A percentile compares a stretch with the other conserved stretches of the same genome.
phyloP scores from a whole-genome alignment of 176 grass and related monocot species.

The Coix lacrymajobi region DNA sequence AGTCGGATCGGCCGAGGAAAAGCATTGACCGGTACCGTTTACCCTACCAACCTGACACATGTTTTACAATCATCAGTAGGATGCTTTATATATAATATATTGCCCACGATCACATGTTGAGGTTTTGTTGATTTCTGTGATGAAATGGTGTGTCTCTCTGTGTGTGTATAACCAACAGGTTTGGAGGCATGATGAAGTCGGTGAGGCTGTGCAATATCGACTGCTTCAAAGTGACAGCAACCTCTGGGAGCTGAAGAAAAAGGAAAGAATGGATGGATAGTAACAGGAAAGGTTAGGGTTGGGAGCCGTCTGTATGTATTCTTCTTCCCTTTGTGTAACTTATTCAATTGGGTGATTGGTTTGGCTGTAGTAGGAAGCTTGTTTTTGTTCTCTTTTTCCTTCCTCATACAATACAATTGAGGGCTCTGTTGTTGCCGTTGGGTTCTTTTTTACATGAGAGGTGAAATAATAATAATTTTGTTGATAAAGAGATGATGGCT shows the following conservation, averaged over 20 bases:
- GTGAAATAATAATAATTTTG: constrained; percentile 28
- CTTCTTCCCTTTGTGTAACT: constrained; percentile 35
- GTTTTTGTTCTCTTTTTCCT: neutral
- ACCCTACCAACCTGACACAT: neutral
- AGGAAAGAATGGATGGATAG: neutral
- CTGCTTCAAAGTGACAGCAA: constrained; percentile 88
- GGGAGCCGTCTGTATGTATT: constrained; percentile 46
- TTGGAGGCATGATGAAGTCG: constrained; percentile 97
- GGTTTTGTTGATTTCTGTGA: constrained; percentile 12
- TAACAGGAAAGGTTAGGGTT: constrained; percentile 32
- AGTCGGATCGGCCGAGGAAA: constrained; percentile 82
- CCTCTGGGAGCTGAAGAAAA: constrained; percentile 51
- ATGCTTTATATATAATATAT: neutral
- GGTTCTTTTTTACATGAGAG: neutral
- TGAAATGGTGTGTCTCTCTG: neutral
- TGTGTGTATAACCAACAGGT: constrained; percentile 22
- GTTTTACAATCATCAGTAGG: neutral
- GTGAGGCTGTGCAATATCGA: constrained; percentile 83
- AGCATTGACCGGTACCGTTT: constrained; percentile 77
- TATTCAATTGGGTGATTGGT: constrained; percentile 66
- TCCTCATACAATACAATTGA: constrained; percentile 12
- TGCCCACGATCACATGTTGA: neutral
- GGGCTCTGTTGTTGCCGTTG: neutral
- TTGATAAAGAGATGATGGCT: neutral
- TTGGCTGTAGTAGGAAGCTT: constrained; percentile 33